Conservation (phyloP, 2,329 filamentous ascomycete genomes). For the Monilinia fructicola region DNA sequence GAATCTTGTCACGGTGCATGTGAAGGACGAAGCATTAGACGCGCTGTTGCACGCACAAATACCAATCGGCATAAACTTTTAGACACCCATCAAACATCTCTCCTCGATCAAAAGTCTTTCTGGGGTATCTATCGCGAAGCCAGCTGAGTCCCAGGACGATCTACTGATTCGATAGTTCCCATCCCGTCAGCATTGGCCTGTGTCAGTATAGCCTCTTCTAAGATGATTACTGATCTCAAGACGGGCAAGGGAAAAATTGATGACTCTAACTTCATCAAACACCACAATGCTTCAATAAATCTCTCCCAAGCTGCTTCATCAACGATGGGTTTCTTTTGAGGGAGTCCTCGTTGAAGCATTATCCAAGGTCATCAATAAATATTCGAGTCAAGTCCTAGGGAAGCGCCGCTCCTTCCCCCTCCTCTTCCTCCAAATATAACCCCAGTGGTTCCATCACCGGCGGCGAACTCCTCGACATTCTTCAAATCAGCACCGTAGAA, state of each 20-base stretch:
- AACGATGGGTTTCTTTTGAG: background rate
- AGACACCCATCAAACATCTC: constrained; percentile 31
- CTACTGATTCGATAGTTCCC: constrained; percentile 42
- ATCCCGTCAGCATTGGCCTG: constrained; percentile 35
- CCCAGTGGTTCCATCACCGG: background rate
- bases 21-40: constrained; percentile 18
- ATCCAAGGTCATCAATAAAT: background rate
- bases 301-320: background rate
- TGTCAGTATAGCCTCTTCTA: constrained; percentile 39
- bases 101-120: constrained; percentile 43
- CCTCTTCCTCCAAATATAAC: background rate
- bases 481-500: constrained; percentile 37
- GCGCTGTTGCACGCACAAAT: constrained; percentile 11
- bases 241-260: constrained; percentile 38
- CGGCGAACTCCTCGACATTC: constrained; percentile 31
- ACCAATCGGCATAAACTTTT: constrained; percentile 30
- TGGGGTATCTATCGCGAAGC: constrained; percentile 39
- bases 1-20: constrained; percentile 17
- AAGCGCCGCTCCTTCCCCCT: no score
- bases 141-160: constrained; percentile 42
- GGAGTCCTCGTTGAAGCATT: background rate
- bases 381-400: background rate
- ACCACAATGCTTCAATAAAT: constrained; percentile 29
- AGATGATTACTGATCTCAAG: constrained; percentile 33
- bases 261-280: constrained; percentile 39